These are phyloP conservation scores for Diaporthe sp. DNA, from an alignment of 2,329 filamentous ascomycete species.

Conservation along the genomic window DNA sequence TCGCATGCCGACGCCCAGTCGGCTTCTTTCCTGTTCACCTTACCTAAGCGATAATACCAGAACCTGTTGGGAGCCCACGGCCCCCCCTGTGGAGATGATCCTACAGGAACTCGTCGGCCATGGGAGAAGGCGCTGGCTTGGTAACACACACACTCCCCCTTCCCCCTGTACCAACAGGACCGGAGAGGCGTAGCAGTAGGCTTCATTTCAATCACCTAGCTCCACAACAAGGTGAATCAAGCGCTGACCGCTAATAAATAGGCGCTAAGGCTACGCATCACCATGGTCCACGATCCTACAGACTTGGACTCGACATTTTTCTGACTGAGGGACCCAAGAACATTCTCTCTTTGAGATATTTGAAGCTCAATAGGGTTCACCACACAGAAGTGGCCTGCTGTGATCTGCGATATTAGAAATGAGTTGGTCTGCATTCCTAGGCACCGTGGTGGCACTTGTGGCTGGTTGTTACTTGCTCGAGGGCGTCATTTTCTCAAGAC, in stretches of 20 bases:
- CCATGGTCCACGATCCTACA: not conserved
- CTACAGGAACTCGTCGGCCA: not conserved
- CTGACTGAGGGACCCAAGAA: not conserved
- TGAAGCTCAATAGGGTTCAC: not conserved
- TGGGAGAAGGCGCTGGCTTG: not conserved
- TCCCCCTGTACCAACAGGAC: not conserved
- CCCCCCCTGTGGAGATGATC: not conserved
- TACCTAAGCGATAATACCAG: not conserved
- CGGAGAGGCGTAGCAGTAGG: too few species aligned
- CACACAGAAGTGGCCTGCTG: too few species aligned
- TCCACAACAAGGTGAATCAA: not conserved
- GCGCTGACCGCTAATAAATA: not conserved
- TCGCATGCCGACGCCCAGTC: not conserved
- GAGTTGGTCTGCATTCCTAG: not conserved
- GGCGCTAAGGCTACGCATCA: not conserved
- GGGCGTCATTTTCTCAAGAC: slow-evolving; percentile 15
- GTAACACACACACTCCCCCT: not conserved
- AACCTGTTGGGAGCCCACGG: too few species aligned
- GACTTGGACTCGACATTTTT: not conserved
- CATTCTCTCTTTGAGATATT: not conserved
- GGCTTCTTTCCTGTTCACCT: not conserved
- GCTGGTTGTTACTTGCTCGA: slow-evolving; percentile 30
- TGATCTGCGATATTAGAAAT: not conserved
- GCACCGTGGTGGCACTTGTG: slow-evolving; percentile 1
- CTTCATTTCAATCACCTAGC: not conserved